phyloP scores from a whole-genome alignment of 2,329 filamentous ascomycete species.

The Fusarium proliferatum region DNA sequence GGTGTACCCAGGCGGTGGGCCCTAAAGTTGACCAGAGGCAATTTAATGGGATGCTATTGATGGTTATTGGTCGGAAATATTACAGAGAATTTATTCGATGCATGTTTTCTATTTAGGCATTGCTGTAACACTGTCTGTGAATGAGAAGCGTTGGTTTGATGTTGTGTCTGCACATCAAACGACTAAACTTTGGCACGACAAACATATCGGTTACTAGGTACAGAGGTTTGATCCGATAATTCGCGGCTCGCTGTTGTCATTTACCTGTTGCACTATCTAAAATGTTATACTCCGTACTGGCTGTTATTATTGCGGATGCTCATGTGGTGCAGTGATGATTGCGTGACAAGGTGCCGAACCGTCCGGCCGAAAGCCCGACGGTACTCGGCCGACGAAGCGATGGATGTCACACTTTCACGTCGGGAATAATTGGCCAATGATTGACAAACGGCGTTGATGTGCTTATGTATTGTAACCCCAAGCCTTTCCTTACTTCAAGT shows the following conservation, averaged over 20 bases:
- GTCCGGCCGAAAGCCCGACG: background rate
- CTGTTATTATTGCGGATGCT: background rate
- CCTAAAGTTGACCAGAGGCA: too few species aligned
- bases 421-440: background rate
- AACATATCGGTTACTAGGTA: background rate
- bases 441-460: background rate
- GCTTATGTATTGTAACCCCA: background rate
- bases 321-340: background rate
- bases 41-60: background rate
- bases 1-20: rapidly evolving
- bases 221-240: rapidly evolving
- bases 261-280: rapidly evolving
- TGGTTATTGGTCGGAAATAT: too few species aligned
- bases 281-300: background rate
- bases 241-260: rapidly evolving
- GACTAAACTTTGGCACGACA: background rate
- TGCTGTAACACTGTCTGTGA: rapidly evolving
- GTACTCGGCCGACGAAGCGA: background rate
- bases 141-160: rapidly evolving
- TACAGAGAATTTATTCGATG: rapidly evolving
- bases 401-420: background rate
- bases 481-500: background rate
- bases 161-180: rapidly evolving
- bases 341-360: background rate
- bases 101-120: rapidly evolving